Percentiles rank a stretch among this genome's conserved stretches.
These are phyloP conservation scores for Xylariaceae sp. DNA, from an alignment of 2,329 filamentous ascomycete genomes.

Conservation along the genomic window DNA sequence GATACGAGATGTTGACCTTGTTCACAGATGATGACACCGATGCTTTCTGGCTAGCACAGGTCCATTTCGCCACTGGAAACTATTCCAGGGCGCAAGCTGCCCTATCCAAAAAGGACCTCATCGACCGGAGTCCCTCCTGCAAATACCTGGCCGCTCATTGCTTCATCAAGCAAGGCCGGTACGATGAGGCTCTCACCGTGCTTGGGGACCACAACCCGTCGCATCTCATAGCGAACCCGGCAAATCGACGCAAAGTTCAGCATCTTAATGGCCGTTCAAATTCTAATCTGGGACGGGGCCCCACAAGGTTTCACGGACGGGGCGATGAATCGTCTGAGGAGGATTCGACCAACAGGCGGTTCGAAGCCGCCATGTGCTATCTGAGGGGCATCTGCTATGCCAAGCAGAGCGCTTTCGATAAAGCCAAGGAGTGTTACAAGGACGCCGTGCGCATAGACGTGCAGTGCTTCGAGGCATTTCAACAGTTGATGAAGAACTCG, in stretches of 20 bases:
- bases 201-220: constrained; percentile 93
- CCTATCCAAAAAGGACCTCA: constrained; percentile 76
- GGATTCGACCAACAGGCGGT: constrained; percentile 69
- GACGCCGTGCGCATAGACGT: constrained; percentile 95
- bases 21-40: constrained; percentile 79
- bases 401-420: constrained; percentile 94
- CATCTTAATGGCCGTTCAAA: constrained; percentile 40
- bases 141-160: constrained; percentile 92
- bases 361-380: constrained; percentile 97
- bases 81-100: constrained; percentile 87
- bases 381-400: constrained; percentile 89
- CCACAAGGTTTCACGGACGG: constrained; percentile 20
- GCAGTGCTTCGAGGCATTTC: constrained; percentile 96
- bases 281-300: constrained; percentile 18
- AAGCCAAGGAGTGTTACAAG: constrained; percentile 97
- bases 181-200: constrained; percentile 78
- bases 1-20: constrained; percentile 12
- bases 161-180: constrained; percentile 84
- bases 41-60: constrained; percentile 96
- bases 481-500: constrained; percentile 95
- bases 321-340: constrained; percentile 46
- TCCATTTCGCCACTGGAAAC: constrained; percentile 92
- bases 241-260: constrained; percentile 65
- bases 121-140: constrained; percentile 76
- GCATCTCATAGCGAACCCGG: constrained; percentile 67